Evolutionary conservation across 225 moss, liverwort and hornwort genomes (phyloP).

Genomic region (Rhytidiadelphus loreus): DNA sequence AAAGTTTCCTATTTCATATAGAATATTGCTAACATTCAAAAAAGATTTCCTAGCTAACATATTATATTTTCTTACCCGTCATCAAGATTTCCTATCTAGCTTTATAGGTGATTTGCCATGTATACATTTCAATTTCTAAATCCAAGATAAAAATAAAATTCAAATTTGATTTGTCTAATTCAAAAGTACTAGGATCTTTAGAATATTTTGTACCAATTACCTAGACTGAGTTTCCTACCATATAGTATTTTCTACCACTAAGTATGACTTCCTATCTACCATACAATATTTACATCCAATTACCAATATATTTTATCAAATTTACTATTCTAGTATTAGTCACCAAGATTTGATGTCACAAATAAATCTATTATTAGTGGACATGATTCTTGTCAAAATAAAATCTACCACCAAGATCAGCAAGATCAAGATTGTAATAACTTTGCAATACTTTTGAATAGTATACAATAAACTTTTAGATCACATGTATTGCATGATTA

Average conservation of each 20-base stretch:
- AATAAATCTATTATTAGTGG: not conserved
- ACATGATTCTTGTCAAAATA: not conserved
- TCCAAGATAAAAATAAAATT: not conserved
- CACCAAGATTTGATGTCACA: not conserved
- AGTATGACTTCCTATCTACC: no score
- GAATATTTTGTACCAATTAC: no score
- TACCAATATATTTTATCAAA: not conserved
- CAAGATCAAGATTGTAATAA: not conserved
- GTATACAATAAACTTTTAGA: not conserved
- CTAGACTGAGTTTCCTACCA: not conserved
- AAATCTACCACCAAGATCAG: not conserved
- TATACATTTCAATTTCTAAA: not conserved
- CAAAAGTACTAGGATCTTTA: not conserved
- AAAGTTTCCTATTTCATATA: no score
- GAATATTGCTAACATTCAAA: no score
- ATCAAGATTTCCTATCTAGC: not conserved
- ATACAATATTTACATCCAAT: not conserved
- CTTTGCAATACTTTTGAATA: not conserved
- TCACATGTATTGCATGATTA: not conserved
- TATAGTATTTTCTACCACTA: not conserved
- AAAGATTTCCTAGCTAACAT: no score
- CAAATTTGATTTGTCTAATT: no score
- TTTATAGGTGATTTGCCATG: not conserved
- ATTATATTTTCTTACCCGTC: no score
- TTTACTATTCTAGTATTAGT: not conserved